Percentiles rank a stretch among this genome's conserved stretches.
Conservation (phyloP, 2,329 filamentous ascomycete genomes). For the Sordariomycetes sp. region DNA sequence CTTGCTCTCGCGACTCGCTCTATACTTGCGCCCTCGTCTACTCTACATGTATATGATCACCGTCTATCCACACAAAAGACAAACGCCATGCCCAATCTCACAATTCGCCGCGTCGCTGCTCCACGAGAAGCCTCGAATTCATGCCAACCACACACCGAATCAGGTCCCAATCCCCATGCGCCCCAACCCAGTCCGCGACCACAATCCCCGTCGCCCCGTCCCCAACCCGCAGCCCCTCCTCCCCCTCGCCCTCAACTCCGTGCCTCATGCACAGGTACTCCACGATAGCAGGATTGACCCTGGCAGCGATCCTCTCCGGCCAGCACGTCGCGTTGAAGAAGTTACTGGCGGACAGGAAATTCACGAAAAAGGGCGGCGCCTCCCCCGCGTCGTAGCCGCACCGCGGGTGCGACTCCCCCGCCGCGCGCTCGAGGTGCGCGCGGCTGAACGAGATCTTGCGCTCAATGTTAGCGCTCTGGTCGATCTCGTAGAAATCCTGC, state of each 20-base stretch:
- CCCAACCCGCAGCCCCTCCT: constrained; percentile 37
- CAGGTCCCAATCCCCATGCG: constrained; percentile 80
- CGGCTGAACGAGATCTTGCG: constrained; percentile 66
- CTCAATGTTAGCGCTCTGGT: constrained; percentile 59
- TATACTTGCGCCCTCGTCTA: neutral
- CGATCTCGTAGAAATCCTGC: constrained; percentile 90
- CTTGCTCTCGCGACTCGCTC: neutral
- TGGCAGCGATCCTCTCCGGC: constrained; percentile 83
- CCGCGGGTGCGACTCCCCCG: constrained; percentile 23
- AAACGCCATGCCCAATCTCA: neutral
- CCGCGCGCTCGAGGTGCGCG: constrained; percentile 65
- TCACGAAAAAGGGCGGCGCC: constrained; percentile 54
- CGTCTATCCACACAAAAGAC: neutral
- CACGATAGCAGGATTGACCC: constrained; percentile 66
- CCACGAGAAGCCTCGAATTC: constrained; percentile 58
- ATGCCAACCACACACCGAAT: constrained; percentile 78
- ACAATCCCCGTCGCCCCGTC: constrained; percentile 77
- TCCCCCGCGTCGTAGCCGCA: constrained; percentile 2
- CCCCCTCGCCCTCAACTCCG: constrained; percentile 35
- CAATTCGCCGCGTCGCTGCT: constrained; percentile 9
- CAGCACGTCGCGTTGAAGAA: constrained; percentile 89
- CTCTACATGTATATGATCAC: neutral
- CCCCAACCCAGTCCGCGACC: constrained; percentile 87
- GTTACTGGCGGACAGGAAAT: constrained; percentile 83
- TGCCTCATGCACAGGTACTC: constrained; percentile 49